phyloP scores from a whole-genome alignment of 192 early-diverging fungal species.

The Rhizophagus clarus region DNA sequence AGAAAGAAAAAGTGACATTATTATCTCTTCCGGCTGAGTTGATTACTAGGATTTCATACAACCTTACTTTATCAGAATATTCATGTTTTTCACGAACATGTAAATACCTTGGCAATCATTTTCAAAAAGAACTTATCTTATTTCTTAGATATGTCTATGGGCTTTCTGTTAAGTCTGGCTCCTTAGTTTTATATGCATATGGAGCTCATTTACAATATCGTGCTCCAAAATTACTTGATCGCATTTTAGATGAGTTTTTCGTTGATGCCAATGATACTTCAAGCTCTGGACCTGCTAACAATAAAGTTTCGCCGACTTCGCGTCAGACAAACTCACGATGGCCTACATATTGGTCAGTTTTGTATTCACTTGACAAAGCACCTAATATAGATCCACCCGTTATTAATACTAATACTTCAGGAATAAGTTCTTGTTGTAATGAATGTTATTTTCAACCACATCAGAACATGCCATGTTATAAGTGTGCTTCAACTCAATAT shows the following conservation, averaged over 20 bases:
- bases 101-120: slow-evolving; percentile 30
- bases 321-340: slow-evolving; percentile 21
- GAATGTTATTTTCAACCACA: slow-evolving; percentile 4
- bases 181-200: slow-evolving; percentile 47
- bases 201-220: slow-evolving; percentile 43
- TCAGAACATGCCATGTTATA: slow-evolving; percentile 19
- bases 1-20: slow-evolving; percentile 14
- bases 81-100: slow-evolving; percentile 41
- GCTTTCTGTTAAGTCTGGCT: slow-evolving; percentile 43
- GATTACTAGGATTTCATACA: slow-evolving; percentile 35
- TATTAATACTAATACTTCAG: background rate
- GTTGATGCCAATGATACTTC: slow-evolving; percentile 30
- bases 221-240: slow-evolving; percentile 41
- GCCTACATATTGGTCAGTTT: slow-evolving; percentile 31
- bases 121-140: slow-evolving; percentile 43
- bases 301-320: background rate
- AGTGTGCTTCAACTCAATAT: background rate
- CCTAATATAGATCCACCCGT: slow-evolving; percentile 16
- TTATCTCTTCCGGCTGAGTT: slow-evolving; percentile 40
- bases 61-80: slow-evolving; percentile 39
- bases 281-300: background rate
- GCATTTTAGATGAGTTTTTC: slow-evolving; percentile 52
- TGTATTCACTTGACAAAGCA: slow-evolving; percentile 30
- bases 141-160: slow-evolving; percentile 44
- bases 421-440: background rate